phyloP scores from a whole-genome alignment of 371 early-diverging fungal species.

The Mucor irregularis region DNA sequence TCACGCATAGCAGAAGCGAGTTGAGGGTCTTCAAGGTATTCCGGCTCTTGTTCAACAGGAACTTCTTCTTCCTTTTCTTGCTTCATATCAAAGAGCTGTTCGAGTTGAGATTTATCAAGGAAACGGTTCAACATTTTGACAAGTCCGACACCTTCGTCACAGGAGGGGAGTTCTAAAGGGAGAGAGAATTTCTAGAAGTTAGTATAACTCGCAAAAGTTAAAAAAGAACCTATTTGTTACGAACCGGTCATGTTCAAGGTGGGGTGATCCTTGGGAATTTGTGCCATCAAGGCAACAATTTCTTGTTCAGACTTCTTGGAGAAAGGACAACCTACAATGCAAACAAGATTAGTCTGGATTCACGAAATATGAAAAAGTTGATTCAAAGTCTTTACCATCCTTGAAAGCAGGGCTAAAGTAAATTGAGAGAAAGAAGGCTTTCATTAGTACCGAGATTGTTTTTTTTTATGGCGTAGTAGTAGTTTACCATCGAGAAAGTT shows the following conservation, averaged over 20 bases:
- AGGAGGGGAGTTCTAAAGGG: constrained; percentile 41
- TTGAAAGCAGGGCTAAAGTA: constrained; percentile 45
- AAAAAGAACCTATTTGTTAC: too few species aligned
- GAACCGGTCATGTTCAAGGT: constrained; percentile 39
- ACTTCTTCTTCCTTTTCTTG: constrained; percentile 3
- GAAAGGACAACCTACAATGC: constrained; percentile 44
- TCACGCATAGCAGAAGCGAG: constrained; percentile 54
- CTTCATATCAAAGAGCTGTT: constrained; percentile 11
- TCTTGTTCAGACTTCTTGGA: constrained; percentile 42
- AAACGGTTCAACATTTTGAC: constrained; percentile 42
- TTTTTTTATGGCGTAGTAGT: neutral
- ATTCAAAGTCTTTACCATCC: constrained; percentile 41
- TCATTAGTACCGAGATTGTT: neutral
- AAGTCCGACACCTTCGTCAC: constrained; percentile 39
- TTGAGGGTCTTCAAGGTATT: constrained; percentile 46
- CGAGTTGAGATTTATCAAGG: constrained; percentile 27
- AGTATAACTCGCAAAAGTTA: too few species aligned
- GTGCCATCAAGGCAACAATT: constrained; percentile 26
- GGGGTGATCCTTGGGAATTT: constrained; percentile 47
- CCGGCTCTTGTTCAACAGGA: neutral
- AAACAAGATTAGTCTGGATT: neutral
- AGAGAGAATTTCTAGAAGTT: too few species aligned
- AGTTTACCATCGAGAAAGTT: constrained; percentile 45
- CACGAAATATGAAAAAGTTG: too few species aligned
- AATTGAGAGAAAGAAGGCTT: neutral